Evolutionary conservation across 176 grass and related monocot species (phyloP).

Genomic region (Oryza rufipogon): DNA sequence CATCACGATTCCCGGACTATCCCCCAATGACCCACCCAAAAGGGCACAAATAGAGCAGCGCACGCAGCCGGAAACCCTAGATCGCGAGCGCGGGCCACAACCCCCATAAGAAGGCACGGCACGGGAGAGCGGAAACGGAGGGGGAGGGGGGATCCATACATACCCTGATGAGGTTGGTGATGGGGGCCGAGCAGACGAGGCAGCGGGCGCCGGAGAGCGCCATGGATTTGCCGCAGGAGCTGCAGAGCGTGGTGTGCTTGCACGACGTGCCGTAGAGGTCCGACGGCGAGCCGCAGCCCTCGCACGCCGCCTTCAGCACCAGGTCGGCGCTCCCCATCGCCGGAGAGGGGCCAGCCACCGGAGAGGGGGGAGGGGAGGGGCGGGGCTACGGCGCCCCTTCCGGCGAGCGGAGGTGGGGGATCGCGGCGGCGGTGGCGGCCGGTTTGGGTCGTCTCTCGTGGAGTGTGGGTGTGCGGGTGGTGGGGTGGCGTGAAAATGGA

Average conservation of each 20-base stretch:
- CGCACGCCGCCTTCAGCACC: constrained; percentile 84
- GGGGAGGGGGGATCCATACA: neutral
- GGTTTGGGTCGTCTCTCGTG: neutral
- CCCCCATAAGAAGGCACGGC: too few species aligned
- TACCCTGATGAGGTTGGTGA: constrained; percentile 89
- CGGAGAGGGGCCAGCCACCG: neutral
- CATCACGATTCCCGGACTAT: neutral
- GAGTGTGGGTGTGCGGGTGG: neutral
- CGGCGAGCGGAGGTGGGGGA: neutral
- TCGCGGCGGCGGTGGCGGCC: neutral
- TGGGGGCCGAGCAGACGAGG: constrained; percentile 61
- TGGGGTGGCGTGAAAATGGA: neutral
- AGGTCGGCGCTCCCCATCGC: constrained; percentile 61
- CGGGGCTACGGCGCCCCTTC: neutral
- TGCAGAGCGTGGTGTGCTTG: constrained; percentile 96
- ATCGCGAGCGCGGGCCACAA: constrained; percentile 4
- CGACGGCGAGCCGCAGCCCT: constrained; percentile 70
- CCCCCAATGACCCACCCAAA: neutral
- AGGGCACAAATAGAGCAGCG: neutral
- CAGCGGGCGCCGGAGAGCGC: constrained; percentile 66
- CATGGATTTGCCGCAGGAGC: constrained; percentile 84
- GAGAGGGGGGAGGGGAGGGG: neutral
- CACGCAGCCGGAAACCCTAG: constrained; percentile 46
- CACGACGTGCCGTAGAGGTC: constrained; percentile 92
- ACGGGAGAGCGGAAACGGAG: neutral